These are phyloP conservation scores for Trichothecium roseum DNA, from an alignment of 2,329 filamentous ascomycete genomes.

Conservation along the genomic window DNA sequence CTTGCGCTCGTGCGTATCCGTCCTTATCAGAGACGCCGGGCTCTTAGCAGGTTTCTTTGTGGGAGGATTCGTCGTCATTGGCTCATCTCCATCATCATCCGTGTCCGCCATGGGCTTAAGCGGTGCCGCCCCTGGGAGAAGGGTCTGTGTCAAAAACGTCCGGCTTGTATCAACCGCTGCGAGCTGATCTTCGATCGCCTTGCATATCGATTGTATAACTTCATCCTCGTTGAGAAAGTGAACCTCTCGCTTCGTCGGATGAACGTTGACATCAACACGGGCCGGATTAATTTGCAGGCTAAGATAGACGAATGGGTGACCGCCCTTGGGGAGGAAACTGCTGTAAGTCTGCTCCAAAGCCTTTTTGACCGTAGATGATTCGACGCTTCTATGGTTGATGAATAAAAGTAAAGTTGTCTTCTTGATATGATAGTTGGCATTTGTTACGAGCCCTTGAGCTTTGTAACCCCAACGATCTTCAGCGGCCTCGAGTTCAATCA, in stretches of 20 bases:
- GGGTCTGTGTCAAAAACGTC: constrained; percentile 86
- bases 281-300: constrained; percentile 87
- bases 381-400: constrained; percentile 92
- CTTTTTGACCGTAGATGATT: constrained; percentile 80
- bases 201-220: constrained; percentile 78
- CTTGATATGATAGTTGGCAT: constrained; percentile 91
- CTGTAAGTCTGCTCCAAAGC: constrained; percentile 85
- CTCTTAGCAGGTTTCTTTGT: constrained; percentile 28
- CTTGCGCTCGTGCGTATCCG: constrained; percentile 79
- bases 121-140: constrained; percentile 56
- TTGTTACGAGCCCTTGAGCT: constrained; percentile 72
- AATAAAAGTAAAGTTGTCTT: constrained; percentile 81
- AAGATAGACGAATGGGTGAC: constrained; percentile 88
- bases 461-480: constrained; percentile 78
- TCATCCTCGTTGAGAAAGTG: constrained; percentile 98
- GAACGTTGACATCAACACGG: constrained; percentile 92
- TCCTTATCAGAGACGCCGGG: constrained; percentile 75
- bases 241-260: constrained; percentile 93
- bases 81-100: constrained; percentile 14
- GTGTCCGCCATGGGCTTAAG: constrained; percentile 14
- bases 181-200: constrained; percentile 65
- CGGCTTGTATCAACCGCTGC: constrained; percentile 86
- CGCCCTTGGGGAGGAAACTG: constrained; percentile 80
- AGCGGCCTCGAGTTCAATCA: constrained; percentile 63
- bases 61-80: constrained; percentile 21